These are phyloP conservation scores for Taphrina pruni DNA, from an alignment of 1,139 yeast species.

Conservation along the genomic window DNA sequence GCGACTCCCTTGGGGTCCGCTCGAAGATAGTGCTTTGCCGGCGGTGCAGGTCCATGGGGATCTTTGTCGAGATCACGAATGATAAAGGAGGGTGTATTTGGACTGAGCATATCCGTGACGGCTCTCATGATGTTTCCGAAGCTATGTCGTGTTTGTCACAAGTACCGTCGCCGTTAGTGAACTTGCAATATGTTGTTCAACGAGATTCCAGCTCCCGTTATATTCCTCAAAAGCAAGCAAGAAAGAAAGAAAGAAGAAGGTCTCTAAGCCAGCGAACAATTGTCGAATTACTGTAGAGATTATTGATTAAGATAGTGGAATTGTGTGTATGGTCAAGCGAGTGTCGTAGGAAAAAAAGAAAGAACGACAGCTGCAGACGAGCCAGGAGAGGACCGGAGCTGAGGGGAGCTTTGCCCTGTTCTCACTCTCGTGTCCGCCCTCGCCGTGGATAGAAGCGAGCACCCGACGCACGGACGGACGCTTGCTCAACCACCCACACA, in stretches of 20 bases:
- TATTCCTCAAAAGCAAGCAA: not conserved
- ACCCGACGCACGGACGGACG: slow-evolving; percentile 3
- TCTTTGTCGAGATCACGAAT: slow-evolving; percentile 39
- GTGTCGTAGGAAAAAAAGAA: not conserved
- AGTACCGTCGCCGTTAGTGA: not conserved
- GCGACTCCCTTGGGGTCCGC: not conserved
- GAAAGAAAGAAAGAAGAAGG: not conserved
- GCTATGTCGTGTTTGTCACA: not conserved
- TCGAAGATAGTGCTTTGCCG: not conserved
- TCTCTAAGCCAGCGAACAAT: no score
- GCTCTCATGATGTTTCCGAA: not conserved
- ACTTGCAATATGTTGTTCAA: not conserved
- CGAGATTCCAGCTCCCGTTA: slow-evolving; percentile 7
- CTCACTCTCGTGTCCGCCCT: slow-evolving; percentile 9
- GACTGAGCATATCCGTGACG: slow-evolving; percentile 7
- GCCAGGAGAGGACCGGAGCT: not conserved
- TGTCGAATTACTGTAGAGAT: no score
- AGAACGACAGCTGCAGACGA: not conserved
- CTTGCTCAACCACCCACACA: not conserved
- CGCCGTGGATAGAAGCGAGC: not conserved
- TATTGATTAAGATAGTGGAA: no score
- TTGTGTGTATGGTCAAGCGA: no score
- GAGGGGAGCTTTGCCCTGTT: not conserved
- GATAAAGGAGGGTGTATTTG: slow-evolving; percentile 26
- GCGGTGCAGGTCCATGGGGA: slow-evolving; percentile 32